Base-by-base conservation (phyloP, 768 basidiomycete genomes). In the Hydnum rufescens region DNA sequence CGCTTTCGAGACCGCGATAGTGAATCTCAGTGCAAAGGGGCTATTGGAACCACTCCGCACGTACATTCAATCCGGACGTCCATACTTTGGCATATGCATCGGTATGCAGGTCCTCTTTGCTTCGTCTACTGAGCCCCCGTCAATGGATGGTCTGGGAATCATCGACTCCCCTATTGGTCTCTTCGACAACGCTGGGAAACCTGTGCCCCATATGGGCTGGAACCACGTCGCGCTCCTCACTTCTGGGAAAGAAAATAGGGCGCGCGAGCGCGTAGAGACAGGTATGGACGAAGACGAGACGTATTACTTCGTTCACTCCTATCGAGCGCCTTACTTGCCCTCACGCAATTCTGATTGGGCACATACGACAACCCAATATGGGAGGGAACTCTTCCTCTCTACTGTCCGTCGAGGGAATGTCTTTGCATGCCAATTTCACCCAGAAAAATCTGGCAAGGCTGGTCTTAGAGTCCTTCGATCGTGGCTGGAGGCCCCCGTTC, bases 141-240 rank as follows among this genome's bases (percentile, higher is more conserved):
- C 26, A 64, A 60, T n/a, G 92, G 55, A 54, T n/a, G 29, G 53
- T 30, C 72, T 97, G 22, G 84, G 78, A 18, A 65, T 88, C 57
- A 80, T 99, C 56, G 82, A 86, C n/a, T 78, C 70, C 58, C 70
- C 72, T n/a, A 85, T 96, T 59, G 74, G 76, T 52, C 68, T 70
- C 13, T 96, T 99, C 61, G 51, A 54, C 29, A 71, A 75, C 61
- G 56, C 64, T 5, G 74, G 80, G 62, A 96, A 96, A 68, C 70
- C 83, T 0, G 93, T 97, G 16, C 95, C 95, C 29, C 93, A 97
- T 68, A 97, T 99, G 67, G 95, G 95, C 50, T 99, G 93, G 93
- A 97, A 95, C 65, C 67, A 75, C 23, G 77, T 78, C 25, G 76
- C 81, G 54, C 68, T 72, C 39, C 61, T 82, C 52, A 69, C 31